Base-by-base conservation (phyloP, 2,329 filamentous ascomycete species). In the Cordyceps fumosorosea region DNA sequence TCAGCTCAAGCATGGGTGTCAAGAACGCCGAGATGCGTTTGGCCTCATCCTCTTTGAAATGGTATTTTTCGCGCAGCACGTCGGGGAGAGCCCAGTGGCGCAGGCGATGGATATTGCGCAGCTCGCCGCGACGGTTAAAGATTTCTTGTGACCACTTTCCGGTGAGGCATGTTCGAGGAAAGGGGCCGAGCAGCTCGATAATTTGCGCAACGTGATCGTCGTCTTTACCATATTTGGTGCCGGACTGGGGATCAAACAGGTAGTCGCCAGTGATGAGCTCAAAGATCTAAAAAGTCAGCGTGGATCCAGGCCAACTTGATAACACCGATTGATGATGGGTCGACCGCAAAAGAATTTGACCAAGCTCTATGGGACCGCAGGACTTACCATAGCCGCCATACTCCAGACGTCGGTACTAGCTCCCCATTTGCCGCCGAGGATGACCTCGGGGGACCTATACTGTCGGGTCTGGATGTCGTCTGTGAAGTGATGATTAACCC, bases 331-430 rank as follows among this genome's bases (percentile, higher is more conserved):
- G 16, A 24, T 16, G 3, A 1, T 2, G 10, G 10, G 10, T 8
- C 7, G 40, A 16, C 3, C 16, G 11, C 14, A 14, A 10, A n/a
- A n/a, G n/a, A 1, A 20, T 14, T 12, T 10, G 40, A 18, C 24
- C 10, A 2, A 29, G 10, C 54, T 5, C 20, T n/a, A 29, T 16
- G 22, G 11, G 16, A 5, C 20, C 8, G 26, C n/a, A 22, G n/a
- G 18, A 50, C 45, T 22, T 82, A 98, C 95, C 95, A 99, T 99
- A 68, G 90, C 90, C 63, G 95, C 93, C 95, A 99, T 99, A 77
- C 93, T 98, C 95, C 95, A 99, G 8, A 98, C 90, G 76, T 99
- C 95, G 1, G 95, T 98, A 73, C 93, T 98, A n/a, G 95, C 95
- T 67, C 95, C 95, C 95, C 95, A 99, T 80, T 98, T 98, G 3